These are phyloP conservation scores for Mycena olivaceomarginata DNA, from an alignment of 768 basidiomycete genomes.

Conservation along the genomic window DNA sequence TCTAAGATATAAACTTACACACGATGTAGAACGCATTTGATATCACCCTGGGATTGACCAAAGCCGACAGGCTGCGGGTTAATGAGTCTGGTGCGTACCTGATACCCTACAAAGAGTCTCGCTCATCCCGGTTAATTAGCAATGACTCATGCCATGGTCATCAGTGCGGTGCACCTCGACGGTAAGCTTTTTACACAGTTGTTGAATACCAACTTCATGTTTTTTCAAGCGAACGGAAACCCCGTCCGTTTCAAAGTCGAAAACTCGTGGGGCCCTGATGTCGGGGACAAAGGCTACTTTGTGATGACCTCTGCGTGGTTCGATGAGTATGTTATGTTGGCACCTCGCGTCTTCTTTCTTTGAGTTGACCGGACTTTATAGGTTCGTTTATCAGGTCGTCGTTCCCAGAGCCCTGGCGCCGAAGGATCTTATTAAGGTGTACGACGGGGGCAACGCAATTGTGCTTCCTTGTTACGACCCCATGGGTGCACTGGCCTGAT, in stretches of 20 bases:
- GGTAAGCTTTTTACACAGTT: constrained; percentile 33
- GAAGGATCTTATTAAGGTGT: constrained; percentile 88
- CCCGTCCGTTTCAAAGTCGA: constrained; percentile 97
- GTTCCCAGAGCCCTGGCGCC: constrained; percentile 88
- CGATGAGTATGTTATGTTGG: constrained; percentile 72
- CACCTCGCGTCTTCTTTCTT: constrained; percentile 10
- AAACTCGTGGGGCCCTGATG: constrained; percentile 92
- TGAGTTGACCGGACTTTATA: constrained; percentile 48
- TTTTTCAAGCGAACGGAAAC: constrained; percentile 65
- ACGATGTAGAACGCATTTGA: constrained; percentile 83
- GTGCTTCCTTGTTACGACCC: constrained; percentile 96
- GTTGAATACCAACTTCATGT: neutral
- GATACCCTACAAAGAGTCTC: neutral
- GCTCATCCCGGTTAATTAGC: constrained; percentile 48
- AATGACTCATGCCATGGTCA: constrained; percentile 98
- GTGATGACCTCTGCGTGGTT: constrained; percentile 97
- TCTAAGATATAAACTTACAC: neutral
- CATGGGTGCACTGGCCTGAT: constrained; percentile 68
- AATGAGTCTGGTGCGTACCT: constrained; percentile 73
- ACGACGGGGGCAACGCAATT: constrained; percentile 77
- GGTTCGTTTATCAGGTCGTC: constrained; percentile 95
- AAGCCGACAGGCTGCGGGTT: constrained; percentile 89
- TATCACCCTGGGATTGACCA: constrained; percentile 86
- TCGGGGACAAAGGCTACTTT: constrained; percentile 91
- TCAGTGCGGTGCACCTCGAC: constrained; percentile 94